A percentile compares a stretch with the other conserved stretches of the same genome.
phyloP scores from a whole-genome alignment of 768 basidiomycete species.

The Asterophora lycoperdoides region DNA sequence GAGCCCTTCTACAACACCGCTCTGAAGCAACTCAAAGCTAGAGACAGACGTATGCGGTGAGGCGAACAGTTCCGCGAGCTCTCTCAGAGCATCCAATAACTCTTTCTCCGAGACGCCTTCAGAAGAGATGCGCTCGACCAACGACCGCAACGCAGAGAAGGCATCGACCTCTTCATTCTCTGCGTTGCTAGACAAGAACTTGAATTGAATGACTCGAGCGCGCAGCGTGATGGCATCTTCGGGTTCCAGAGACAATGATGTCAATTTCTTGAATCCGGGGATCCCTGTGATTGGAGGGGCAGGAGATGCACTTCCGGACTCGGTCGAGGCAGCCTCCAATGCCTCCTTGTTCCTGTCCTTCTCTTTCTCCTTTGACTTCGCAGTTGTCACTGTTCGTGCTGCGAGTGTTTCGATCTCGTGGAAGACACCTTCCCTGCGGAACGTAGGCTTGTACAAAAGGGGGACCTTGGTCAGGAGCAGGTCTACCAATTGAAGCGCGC shows the following conservation, averaged over 20 bases:
- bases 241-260: slow-evolving; percentile 68
- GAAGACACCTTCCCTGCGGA: slow-evolving; percentile 93
- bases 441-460: slow-evolving; percentile 78
- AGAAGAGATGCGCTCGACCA: slow-evolving; percentile 63
- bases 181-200: slow-evolving; percentile 60
- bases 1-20: slow-evolving; percentile 86
- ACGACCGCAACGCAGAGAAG: slow-evolving; percentile 54
- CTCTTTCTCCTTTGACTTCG: slow-evolving; percentile 39
- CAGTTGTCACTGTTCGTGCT: slow-evolving; percentile 51
- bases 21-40: slow-evolving; percentile 93
- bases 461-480: slow-evolving; percentile 82
- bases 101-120: slow-evolving; percentile 58
- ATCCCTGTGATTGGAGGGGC: slow-evolving; percentile 37
- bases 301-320: slow-evolving; percentile 33
- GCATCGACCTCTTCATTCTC: slow-evolving; percentile 56
- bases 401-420: slow-evolving; percentile 87
- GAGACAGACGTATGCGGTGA: slow-evolving; percentile 78
- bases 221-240: slow-evolving; percentile 91
- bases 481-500: slow-evolving; percentile 91
- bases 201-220: slow-evolving; percentile 86
- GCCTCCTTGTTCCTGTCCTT: slow-evolving; percentile 44
- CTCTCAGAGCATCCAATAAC: slow-evolving; percentile 55
- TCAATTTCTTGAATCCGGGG: slow-evolving; percentile 65
- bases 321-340: slow-evolving; percentile 36
- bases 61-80: slow-evolving; percentile 78